Evolutionary conservation across 495 filamentous ascomycete genomes (phyloP), one percentile per base, ranked within the genome.

Genomic region (Tuber magnatum): DNA sequence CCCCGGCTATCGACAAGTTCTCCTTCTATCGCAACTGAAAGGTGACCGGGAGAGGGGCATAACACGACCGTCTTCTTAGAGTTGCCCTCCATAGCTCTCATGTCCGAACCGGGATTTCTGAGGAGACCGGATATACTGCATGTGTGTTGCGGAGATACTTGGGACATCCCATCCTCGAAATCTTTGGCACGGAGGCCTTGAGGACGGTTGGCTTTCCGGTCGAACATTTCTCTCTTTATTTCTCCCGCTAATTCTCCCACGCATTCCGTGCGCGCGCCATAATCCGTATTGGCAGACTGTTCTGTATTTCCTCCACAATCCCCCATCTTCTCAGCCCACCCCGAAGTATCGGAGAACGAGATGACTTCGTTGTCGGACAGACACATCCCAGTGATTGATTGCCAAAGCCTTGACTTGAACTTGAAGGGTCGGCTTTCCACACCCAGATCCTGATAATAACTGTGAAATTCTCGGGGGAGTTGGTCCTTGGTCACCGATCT

Each of bases 331-430:
- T 65, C 38, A 0, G 38, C 24, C 12, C 35, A 22, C 6, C 1
- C 32, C 51, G 73, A 73, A 24, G 73, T 14, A 35, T 76, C 76
- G 28, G 71, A 73, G 22, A 80, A 18, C 48, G 44, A 76, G 10
- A 80, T 73, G 56, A 71, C 24, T 28, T 72, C 22, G 18, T 44
- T 41, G 22, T 71, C 14, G 20, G 77, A 43, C 4, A 76, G 38
- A 42, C 20, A 74, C 28, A 78, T 69, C 1, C 76, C 74, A 20
- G 32, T 44, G 10, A 78, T 76, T 16, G 78, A 80, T 1, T 78
- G 68, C 77, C 76, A 80, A 65, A 78, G 77, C 14, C 78, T 46
- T 68, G 71, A 73, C 41, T 69, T 39, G 56, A 80, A 44, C 28
- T 69, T 39, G 24, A 72, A n/a, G 14, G 38, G 43, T 28, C 38